These are phyloP conservation scores for Colletotrichum musicola DNA, from an alignment of 2,329 filamentous ascomycete species.

Conservation along the genomic window DNA sequence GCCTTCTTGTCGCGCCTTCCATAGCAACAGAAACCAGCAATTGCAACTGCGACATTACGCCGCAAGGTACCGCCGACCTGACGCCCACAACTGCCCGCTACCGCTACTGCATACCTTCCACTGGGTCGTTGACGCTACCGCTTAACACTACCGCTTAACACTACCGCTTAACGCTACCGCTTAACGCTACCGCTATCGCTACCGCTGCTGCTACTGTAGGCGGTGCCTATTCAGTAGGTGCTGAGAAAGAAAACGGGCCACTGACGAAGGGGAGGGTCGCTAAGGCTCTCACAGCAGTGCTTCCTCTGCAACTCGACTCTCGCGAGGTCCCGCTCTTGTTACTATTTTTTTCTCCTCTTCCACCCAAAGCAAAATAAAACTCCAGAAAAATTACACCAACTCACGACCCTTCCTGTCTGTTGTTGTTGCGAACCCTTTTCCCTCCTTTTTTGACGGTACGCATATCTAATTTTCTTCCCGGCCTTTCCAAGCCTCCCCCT, in stretches of 20 bases:
- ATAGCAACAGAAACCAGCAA: background rate
- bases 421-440: slow-evolving; percentile 21
- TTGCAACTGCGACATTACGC: background rate
- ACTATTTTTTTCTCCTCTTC: slow-evolving; percentile 11
- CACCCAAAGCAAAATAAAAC: slow-evolving; percentile 4
- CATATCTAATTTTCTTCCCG: slow-evolving; percentile 19
- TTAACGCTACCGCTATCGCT: background rate
- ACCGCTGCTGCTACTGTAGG: slow-evolving; percentile 9
- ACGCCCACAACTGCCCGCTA: background rate
- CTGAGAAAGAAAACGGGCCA: slow-evolving; percentile 3
- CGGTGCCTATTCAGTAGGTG: background rate
- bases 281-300: background rate
- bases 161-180: background rate
- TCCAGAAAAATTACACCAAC: slow-evolving; percentile 6
- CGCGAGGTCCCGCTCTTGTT: background rate
- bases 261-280: background rate
- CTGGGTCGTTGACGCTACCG: background rate
- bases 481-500: background rate
- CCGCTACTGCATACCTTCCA: background rate
- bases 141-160: too few relatives aligned
- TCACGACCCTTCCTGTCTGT: slow-evolving; percentile 21
- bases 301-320: background rate
- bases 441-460: slow-evolving; percentile 22
- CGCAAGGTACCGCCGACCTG: background rate
- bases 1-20: background rate